Evolutionary conservation across 164 flowering plant genomes (phyloP), one percentile per base, ranked within the genome.

Genomic region (Berberis vulgaris): DNA sequence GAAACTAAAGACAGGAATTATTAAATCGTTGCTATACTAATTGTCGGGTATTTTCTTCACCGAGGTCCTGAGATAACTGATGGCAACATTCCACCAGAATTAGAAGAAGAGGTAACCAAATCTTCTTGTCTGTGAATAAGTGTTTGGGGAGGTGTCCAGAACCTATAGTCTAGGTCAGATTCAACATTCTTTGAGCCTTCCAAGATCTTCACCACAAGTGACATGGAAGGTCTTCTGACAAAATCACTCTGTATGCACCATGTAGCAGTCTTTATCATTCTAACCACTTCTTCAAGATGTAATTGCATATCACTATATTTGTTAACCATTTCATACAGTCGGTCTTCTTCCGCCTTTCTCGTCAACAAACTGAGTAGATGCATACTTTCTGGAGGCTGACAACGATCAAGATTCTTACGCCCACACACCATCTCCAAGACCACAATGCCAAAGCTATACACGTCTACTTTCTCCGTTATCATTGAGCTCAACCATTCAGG

Each of bases 201-300:
- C 55, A 74, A 62, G 5, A 70, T 72, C 64, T 74, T 72, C 42
- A 71, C 71, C 60, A 73, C 80, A 40, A 52, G 42, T 11, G 73
- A 55, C 73, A 55, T 70, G 43, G 61, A 55, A 9, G 69, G 69
- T 57, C 73, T 65, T 13, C 43, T 67, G 1, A 43, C 38, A 41
- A 13, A 54, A 67, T 66, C 72, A 46, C 50, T 49, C 41, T 67
- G 67, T 55, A 72, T 59, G 58, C 76, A 72, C 73, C 73, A 69
- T 11, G 41, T 56, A 1, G 66, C 73, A 38, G 57, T 42, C 55
- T 45, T 66, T 12, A 74, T 64, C 71, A 72, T 67, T 38, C 57
- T 47, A 49, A 66, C 60, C 0, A 45, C 71, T 60, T 71, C 73
- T 60, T 54, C 69, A 12, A 41, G 53, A 46, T 72, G 65, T 49